Conservation (phyloP, 306 rosid species). For the Lathyrus oleraceus region DNA sequence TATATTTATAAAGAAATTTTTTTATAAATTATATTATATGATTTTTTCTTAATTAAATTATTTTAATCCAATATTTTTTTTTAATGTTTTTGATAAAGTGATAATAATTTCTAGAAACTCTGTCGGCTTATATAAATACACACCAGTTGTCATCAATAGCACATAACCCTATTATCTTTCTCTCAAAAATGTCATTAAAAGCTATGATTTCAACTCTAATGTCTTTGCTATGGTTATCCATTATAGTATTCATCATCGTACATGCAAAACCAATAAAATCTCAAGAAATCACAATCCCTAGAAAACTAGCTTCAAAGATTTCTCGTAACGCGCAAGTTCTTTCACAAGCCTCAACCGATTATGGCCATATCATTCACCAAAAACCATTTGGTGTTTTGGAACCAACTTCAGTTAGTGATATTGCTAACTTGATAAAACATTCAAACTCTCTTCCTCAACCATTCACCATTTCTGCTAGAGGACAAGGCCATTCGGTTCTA, state of each 20-base stretch:
- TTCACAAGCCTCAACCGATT: conserved; percentile 59
- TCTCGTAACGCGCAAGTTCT: conserved; percentile 44
- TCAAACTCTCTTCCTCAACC: conserved; percentile 41
- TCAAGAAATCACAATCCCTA: conserved; percentile 13
- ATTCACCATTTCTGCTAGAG: conserved; percentile 58
- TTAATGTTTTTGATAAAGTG: no score
- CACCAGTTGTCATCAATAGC: neutral
- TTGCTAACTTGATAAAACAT: conserved; percentile 39
- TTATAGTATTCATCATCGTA: neutral
- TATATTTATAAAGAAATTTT: no score
- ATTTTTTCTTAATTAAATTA: no score
- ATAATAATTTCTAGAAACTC: no score
- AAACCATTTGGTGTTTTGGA: conserved; percentile 49
- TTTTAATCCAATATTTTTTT: no score
- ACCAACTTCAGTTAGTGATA: conserved; percentile 53
- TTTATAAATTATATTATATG: no score
- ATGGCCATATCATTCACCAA: conserved; percentile 52
- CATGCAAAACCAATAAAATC: neutral
- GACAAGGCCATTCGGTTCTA: conserved; percentile 65
- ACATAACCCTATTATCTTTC: neutral
- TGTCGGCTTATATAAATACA: neutral
- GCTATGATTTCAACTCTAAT: neutral
- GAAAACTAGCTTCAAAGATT: conserved; percentile 29
- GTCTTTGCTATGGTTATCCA: neutral
- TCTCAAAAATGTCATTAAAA: neutral